These are phyloP conservation scores for Naganishia sp. DNA, from an alignment of 1,284 basidiomycete species.

Conservation along the genomic window DNA sequence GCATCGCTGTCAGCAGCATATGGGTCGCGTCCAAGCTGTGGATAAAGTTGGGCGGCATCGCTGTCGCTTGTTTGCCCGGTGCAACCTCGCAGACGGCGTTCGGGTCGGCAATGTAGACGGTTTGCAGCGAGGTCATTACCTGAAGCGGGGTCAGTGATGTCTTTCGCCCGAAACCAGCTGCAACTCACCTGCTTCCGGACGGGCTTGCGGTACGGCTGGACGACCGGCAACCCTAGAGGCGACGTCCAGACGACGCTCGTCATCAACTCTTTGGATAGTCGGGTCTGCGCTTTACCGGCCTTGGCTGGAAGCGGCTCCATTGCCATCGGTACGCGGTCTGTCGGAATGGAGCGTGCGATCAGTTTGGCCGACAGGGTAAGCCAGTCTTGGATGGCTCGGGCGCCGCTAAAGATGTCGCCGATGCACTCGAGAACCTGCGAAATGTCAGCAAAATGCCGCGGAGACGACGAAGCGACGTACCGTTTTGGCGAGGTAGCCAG, in stretches of 20 bases:
- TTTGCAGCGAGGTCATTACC: constrained; percentile 81
- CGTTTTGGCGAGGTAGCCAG: constrained; percentile 78
- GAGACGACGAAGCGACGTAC: constrained; percentile 53
- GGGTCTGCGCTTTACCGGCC: constrained; percentile 33
- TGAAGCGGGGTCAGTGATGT: constrained; percentile 19
- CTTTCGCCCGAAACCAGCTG: neutral
- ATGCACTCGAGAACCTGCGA: constrained; percentile 74
- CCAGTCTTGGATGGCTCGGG: constrained; percentile 90
- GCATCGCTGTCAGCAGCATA: constrained; percentile 96
- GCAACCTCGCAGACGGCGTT: constrained; percentile 78
- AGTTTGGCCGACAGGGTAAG: constrained; percentile 78
- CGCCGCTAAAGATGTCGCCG: constrained; percentile 88
- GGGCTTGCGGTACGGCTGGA: constrained; percentile 90
- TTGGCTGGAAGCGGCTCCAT: constrained; percentile 25
- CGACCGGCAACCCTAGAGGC: constrained; percentile 87
- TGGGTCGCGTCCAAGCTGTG: constrained; percentile 98
- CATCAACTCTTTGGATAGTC: constrained; percentile 85
- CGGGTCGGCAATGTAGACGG: constrained; percentile 91
- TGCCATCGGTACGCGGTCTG: constrained; percentile 66
- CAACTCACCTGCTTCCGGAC: constrained; percentile 63
- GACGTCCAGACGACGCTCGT: constrained; percentile 96
- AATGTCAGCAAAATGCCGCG: constrained; percentile 8
- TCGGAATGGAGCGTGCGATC: constrained; percentile 83
- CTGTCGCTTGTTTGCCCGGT: constrained; percentile 83
- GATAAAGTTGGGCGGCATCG: constrained; percentile 98